A percentile compares a stretch with the other conserved stretches of the same genome.
phyloP scores from a whole-genome alignment of 495 filamentous ascomycete species.

The Aspergillus sclerotioniger region DNA sequence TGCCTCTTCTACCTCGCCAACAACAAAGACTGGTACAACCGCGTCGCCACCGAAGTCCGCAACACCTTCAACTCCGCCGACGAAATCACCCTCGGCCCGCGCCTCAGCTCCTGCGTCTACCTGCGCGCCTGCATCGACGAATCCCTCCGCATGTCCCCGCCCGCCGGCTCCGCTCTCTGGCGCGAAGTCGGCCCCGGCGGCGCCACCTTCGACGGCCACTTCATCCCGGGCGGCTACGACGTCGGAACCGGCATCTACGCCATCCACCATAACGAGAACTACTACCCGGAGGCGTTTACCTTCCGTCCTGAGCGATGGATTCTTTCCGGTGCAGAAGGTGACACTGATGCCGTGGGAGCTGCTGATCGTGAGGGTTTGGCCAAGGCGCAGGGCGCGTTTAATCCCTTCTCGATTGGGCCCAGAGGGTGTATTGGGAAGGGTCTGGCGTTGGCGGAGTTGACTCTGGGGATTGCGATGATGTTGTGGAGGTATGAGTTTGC shows the following conservation, averaged over 20 bases:
- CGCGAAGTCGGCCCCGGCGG: conserved; percentile 59
- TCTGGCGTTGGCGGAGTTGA: background rate
- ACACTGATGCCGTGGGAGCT: background rate
- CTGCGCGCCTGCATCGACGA: conserved; percentile 63
- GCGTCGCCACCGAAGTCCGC: conserved; percentile 43
- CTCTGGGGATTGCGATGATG: background rate
- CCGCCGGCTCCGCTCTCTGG: conserved; percentile 54
- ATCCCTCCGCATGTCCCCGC: conserved; percentile 66
- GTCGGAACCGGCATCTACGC: conserved; percentile 55
- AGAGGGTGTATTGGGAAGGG: background rate
- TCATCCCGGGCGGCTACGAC: conserved; percentile 50
- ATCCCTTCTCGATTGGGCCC: background rate
- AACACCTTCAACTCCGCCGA: conserved; percentile 48
- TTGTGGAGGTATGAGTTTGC: background rate
- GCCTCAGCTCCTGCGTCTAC: conserved; percentile 38
- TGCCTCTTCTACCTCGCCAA: conserved; percentile 66
- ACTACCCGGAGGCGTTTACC: conserved; percentile 51
- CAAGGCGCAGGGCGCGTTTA: background rate
- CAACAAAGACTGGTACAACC: conserved; percentile 36
- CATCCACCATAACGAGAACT: conserved; percentile 54
- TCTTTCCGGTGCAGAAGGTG: background rate
- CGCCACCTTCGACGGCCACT: conserved; percentile 51
- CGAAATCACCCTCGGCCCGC: conserved; percentile 43
- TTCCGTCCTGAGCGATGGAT: conserved; percentile 23
- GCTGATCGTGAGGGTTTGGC: background rate